Percentiles rank a stretch among this genome's conserved stretches.
These are phyloP conservation scores for Pseudozyma hubeiensis DNA, from an alignment of 1,284 basidiomycete genomes.

Conservation along the genomic window DNA sequence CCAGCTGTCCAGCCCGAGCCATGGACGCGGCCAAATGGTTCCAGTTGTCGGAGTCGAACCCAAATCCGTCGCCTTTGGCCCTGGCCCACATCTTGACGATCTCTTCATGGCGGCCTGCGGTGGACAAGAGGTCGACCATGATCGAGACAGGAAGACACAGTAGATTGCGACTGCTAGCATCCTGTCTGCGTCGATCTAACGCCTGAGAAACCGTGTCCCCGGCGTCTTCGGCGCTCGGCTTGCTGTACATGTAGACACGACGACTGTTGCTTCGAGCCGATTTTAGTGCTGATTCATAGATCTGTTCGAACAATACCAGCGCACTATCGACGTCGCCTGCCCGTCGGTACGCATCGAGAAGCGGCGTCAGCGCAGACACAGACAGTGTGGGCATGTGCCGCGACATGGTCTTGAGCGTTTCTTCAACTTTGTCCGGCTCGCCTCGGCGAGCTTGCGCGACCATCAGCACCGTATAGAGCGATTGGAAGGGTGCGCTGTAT, in stretches of 20 bases:
- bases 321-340: conserved; percentile 75
- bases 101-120: conserved; percentile 74
- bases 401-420: conserved; percentile 74
- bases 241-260: conserved; percentile 38
- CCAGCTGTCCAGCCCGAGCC: conserved; percentile 80
- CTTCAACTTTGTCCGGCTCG: conserved; percentile 74
- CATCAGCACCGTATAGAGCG: conserved; percentile 77
- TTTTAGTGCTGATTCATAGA: conserved; percentile 73
- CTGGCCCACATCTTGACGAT: conserved; percentile 79
- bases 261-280: conserved; percentile 34
- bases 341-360: conserved; percentile 82
- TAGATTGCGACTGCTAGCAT: conserved; percentile 71
- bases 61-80: conserved; percentile 78
- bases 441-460: conserved; percentile 73
- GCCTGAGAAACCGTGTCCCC: neutral
- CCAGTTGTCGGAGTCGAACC: conserved; percentile 91
- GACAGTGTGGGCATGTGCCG: conserved; percentile 73
- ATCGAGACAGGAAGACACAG: conserved; percentile 86
- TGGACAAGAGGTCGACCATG: conserved; percentile 76
- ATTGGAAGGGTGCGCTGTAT: conserved; percentile 41
- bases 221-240: conserved; percentile 2
- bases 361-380: conserved; percentile 75
- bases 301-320: conserved; percentile 78
- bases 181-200: conserved; percentile 14
- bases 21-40: conserved; percentile 84